These are phyloP conservation scores for Gossypium gossypioides DNA, from an alignment of 441 rosid species.

Conservation along the genomic window DNA sequence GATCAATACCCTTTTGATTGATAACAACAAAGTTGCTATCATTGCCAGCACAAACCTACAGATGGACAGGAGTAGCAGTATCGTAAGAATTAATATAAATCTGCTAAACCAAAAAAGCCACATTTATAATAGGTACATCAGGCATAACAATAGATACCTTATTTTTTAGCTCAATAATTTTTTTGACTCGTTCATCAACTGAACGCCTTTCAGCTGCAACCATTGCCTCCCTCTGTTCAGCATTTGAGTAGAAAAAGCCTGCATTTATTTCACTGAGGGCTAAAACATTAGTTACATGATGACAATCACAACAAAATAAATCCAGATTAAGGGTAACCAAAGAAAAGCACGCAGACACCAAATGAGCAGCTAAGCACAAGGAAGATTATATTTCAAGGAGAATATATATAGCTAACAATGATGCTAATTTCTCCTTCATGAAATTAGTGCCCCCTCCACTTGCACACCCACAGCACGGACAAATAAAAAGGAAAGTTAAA, in stretches of 20 bases:
- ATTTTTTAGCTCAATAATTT: slow-evolving; percentile 22
- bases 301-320: background rate
- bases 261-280: slow-evolving; percentile 81
- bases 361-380: background rate
- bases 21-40: slow-evolving; percentile 68
- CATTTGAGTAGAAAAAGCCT: slow-evolving; percentile 95
- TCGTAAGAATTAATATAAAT: background rate
- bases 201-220: slow-evolving; percentile 82
- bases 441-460: background rate
- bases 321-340: background rate
- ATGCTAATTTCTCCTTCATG: too few species aligned
- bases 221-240: slow-evolving; percentile 97
- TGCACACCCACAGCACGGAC: background rate
- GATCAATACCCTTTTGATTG: slow-evolving; percentile 97
- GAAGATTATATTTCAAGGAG: background rate
- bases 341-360: background rate
- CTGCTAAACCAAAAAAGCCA: background rate
- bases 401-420: too few species aligned
- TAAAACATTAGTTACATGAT: slow-evolving; percentile 22
- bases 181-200: slow-evolving; percentile 75
- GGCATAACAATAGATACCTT: slow-evolving; percentile 33
- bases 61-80: background rate
- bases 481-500: background rate
- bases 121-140: background rate
- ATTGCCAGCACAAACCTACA: slow-evolving; percentile 79